Conservation (phyloP, 2,329 filamentous ascomycete species). For the Leptosphaerulina australis region DNA sequence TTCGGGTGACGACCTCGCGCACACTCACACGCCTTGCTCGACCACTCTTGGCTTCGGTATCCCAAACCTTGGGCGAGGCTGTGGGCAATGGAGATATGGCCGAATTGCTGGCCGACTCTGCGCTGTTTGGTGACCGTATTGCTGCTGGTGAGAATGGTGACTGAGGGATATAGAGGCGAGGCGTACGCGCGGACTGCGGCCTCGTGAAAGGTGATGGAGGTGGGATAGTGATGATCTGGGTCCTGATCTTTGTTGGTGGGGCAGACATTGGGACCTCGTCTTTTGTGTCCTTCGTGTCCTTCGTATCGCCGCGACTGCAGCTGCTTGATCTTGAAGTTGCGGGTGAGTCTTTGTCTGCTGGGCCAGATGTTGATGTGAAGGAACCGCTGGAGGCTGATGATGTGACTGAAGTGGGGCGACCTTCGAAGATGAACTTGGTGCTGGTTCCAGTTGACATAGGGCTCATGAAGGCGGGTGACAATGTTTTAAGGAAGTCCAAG, state of each 20-base stretch:
- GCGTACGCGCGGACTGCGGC: conserved; percentile 65
- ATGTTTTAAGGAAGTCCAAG: conserved; percentile 87
- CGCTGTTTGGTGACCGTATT: conserved; percentile 71
- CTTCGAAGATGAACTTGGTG: conserved; percentile 56
- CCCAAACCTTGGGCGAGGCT: conserved; percentile 80
- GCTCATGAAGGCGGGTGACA: conserved; percentile 73
- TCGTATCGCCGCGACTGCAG: conserved; percentile 44
- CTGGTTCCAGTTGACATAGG: conserved; percentile 66
- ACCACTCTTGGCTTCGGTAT: conserved; percentile 69
- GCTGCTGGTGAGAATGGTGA: conserved; percentile 71
- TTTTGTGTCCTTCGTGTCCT: conserved; percentile 24
- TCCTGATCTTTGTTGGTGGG: conserved; percentile 51
- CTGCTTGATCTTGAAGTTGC: conserved; percentile 48
- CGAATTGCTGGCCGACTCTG: conserved; percentile 49
- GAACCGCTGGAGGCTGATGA: conserved; percentile 45
- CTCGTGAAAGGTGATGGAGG: conserved; percentile 68
- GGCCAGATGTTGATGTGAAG: conserved; percentile 45
- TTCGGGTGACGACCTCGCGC: conserved; percentile 90
- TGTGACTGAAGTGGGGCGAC: conserved; percentile 48
- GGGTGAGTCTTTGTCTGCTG: conserved; percentile 42
- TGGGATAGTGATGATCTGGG: conserved; percentile 63
- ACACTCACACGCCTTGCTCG: conserved; percentile 70
- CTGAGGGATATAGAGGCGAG: conserved; percentile 74
- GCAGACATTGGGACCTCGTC: conserved; percentile 51
- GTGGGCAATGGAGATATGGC: conserved; percentile 77